Conservation (phyloP, 73 alveolate species). For the Uronychia binucleata region DNA sequence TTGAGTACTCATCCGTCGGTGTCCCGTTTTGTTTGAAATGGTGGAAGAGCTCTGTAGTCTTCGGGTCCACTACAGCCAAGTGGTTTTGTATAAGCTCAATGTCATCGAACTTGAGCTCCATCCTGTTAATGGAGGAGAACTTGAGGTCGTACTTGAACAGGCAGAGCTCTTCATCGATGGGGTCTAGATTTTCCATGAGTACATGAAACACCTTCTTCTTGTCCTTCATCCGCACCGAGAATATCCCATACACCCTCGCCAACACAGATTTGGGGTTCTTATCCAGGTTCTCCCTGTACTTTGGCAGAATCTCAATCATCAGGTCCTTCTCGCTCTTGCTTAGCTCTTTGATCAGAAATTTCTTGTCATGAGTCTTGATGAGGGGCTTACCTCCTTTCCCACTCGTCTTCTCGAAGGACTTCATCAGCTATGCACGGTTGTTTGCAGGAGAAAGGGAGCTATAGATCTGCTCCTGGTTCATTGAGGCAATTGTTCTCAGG, state of each 20-base stretch:
- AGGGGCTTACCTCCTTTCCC: constrained; percentile 70
- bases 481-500: constrained; percentile 29
- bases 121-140: constrained; percentile 60
- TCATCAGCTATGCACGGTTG: constrained; percentile 26
- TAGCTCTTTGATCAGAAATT: constrained; percentile 56
- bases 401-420: constrained; percentile 67
- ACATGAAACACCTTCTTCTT: constrained; percentile 60
- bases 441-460: constrained; percentile 46
- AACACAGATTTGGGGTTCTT: constrained; percentile 48
- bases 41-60: constrained; percentile 9
- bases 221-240: constrained; percentile 40
- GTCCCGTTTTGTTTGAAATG: no score
- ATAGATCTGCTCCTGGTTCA: constrained; percentile 39
- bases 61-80: not conserved
- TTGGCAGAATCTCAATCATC: constrained; percentile 35
- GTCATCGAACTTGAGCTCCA: constrained; percentile 22
- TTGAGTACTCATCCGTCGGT: no score
- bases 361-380: constrained; percentile 62
- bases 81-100: not conserved
- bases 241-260: constrained; percentile 55
- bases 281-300: constrained; percentile 46
- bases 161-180: constrained; percentile 54
- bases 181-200: constrained; percentile 66
- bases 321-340: constrained; percentile 56
- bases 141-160: constrained; percentile 63